Evolutionary conservation across 495 filamentous ascomycete species (phyloP).

Genomic region (Podospora pseudopauciseta): DNA sequence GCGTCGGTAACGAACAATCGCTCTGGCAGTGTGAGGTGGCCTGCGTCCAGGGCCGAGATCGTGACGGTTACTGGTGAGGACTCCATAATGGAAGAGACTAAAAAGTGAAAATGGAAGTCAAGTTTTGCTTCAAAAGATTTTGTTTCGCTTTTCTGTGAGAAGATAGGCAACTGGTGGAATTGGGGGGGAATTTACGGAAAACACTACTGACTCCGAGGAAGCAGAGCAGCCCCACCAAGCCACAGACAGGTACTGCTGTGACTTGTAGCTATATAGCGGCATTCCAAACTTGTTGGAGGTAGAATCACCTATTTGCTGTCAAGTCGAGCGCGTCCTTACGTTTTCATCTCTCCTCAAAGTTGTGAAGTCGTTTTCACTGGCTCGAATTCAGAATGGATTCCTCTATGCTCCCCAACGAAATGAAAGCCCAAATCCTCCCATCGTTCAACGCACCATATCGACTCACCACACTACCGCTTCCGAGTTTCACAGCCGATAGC

Average conservation of each 20-base stretch:
- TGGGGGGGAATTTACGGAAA: too few relatives aligned
- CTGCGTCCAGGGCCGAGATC: conserved; percentile 33
- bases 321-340: too few relatives aligned
- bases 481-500: conserved; percentile 11
- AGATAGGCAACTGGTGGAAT: too few relatives aligned
- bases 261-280: too few relatives aligned
- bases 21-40: conserved; percentile 36
- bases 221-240: too few relatives aligned
- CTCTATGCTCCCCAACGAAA: conserved; percentile 22
- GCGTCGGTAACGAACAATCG: conserved; percentile 35
- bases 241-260: too few relatives aligned
- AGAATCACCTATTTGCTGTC: too few relatives aligned
- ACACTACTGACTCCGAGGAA: too few relatives aligned
- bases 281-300: too few relatives aligned
- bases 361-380: background rate
- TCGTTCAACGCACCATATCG: conserved; percentile 35
- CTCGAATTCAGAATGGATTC: background rate
- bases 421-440: conserved; percentile 39
- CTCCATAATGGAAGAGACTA: background rate
- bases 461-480: conserved; percentile 27
- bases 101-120: background rate
- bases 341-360: too few relatives aligned
- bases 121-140: too few relatives aligned
- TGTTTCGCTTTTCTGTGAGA: too few relatives aligned
- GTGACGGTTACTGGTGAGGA: conserved; percentile 15